Conservation (phyloP, 179 eudicot species). For the Gypsophila paniculata region DNA sequence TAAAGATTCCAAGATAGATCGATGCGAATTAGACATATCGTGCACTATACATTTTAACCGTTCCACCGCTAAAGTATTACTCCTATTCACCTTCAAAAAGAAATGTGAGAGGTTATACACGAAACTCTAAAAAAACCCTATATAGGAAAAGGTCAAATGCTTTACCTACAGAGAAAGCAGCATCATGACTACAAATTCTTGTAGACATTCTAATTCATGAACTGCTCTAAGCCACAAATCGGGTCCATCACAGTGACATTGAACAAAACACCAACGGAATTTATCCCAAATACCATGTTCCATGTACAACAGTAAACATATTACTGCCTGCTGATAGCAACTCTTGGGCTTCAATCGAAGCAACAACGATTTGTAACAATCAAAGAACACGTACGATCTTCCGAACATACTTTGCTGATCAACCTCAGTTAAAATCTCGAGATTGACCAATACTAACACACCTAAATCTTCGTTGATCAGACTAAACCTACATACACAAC, state of each 20-base stretch:
- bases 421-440: not conserved
- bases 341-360: not conserved
- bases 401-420: not conserved
- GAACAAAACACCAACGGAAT: too few species aligned
- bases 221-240: too few species aligned
- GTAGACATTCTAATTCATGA: not conserved
- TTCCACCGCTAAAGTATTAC: not conserved
- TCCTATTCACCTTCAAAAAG: not conserved
- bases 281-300: too few species aligned
- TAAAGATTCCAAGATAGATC: not conserved
- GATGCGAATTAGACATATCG: not conserved
- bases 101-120: not conserved
- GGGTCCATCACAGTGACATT: too few species aligned
- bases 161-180: not conserved
- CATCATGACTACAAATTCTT: not conserved
- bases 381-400: not conserved
- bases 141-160: not conserved
- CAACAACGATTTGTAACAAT: not conserved
- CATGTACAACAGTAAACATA: too few species aligned
- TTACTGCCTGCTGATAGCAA: too few species aligned
- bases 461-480: not conserved
- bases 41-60: not conserved
- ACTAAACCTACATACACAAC: not conserved
- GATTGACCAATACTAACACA: too few species aligned
- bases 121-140: not conserved